A percentile compares a stretch with the other conserved stretches of the same genome.
phyloP scores from a whole-genome alignment of 2,329 filamentous ascomycete genomes.

The Trichoderma polysporum region DNA sequence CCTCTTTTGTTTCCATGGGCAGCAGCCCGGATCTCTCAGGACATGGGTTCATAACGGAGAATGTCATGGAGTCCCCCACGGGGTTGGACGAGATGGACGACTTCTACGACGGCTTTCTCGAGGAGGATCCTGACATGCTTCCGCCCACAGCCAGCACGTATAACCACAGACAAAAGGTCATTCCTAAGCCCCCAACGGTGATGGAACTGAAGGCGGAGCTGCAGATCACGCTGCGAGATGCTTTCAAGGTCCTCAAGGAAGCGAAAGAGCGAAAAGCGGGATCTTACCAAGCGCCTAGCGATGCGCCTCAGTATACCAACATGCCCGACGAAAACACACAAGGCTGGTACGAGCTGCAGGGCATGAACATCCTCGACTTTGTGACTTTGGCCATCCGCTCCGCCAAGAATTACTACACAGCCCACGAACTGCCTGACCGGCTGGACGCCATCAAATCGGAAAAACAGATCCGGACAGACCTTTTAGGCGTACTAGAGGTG shows the following conservation, averaged over 20 bases:
- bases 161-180: constrained; percentile 75
- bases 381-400: constrained; percentile 94
- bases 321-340: constrained; percentile 52
- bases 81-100: constrained; percentile 43
- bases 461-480: constrained; percentile 76
- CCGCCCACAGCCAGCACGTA: constrained; percentile 98
- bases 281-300: constrained; percentile 29
- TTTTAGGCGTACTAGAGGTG: constrained; percentile 84
- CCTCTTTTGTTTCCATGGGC: constrained; percentile 59
- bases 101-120: constrained; percentile 58
- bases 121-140: constrained; percentile 74
- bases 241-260: constrained; percentile 65
- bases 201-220: constrained; percentile 68
- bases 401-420: constrained; percentile 94
- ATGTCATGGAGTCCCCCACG: constrained; percentile 49
- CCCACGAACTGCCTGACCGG: constrained; percentile 82
- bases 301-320: constrained; percentile 36
- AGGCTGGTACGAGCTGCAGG: constrained; percentile 83
- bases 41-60: constrained; percentile 38
- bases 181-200: constrained; percentile 82
- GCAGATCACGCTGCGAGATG: constrained; percentile 68
- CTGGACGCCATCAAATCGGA: constrained; percentile 87
- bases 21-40: constrained; percentile 57
- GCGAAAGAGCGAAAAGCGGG: constrained; percentile 44
- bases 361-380: constrained; percentile 87